Conservation (phyloP, 495 filamentous ascomycete species). For the Neurospora sp. region DNA sequence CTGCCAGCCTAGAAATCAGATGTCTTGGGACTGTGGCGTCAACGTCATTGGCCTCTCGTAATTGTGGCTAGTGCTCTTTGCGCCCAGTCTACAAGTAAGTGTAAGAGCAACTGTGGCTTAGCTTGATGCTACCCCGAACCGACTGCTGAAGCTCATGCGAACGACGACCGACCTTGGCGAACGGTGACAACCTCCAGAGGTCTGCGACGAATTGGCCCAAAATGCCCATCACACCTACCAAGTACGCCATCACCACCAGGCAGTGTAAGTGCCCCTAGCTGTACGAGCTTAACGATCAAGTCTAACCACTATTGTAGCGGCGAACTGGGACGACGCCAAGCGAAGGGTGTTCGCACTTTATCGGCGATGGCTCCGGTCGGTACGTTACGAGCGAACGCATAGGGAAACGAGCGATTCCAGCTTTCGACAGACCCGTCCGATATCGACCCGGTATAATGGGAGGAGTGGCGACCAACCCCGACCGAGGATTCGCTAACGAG, state of each 20-base stretch:
- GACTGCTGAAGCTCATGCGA: not conserved
- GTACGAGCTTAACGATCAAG: not conserved
- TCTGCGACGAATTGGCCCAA: slow-evolving; percentile 8
- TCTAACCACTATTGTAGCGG: slow-evolving; percentile 42
- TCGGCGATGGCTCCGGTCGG: slow-evolving; percentile 87
- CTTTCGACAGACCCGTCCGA: not conserved
- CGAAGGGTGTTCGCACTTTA: slow-evolving; percentile 74
- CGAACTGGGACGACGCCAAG: slow-evolving; percentile 79
- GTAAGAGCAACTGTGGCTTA: not conserved
- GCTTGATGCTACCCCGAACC: not conserved
- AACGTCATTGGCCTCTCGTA: not conserved
- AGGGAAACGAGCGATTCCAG: not conserved
- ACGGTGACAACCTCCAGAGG: slow-evolving; percentile 10
- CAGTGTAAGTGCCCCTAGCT: slow-evolving; percentile 55
- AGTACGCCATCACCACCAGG: slow-evolving; percentile 81
- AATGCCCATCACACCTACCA: slow-evolving; percentile 76
- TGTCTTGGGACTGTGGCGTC: not conserved
- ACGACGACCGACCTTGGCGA: not conserved
- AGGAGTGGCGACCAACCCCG: not conserved
- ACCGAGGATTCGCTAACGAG: slow-evolving; percentile 4
- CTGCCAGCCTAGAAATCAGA: not conserved
- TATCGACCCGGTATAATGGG: not conserved
- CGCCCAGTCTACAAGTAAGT: not conserved
- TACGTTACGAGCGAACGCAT: slow-evolving; percentile 38
- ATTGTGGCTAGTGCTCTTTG: not conserved